Conservation (phyloP, 352 stramenopile genomes). For the Hyaloperonospora arabidopsidis region DNA sequence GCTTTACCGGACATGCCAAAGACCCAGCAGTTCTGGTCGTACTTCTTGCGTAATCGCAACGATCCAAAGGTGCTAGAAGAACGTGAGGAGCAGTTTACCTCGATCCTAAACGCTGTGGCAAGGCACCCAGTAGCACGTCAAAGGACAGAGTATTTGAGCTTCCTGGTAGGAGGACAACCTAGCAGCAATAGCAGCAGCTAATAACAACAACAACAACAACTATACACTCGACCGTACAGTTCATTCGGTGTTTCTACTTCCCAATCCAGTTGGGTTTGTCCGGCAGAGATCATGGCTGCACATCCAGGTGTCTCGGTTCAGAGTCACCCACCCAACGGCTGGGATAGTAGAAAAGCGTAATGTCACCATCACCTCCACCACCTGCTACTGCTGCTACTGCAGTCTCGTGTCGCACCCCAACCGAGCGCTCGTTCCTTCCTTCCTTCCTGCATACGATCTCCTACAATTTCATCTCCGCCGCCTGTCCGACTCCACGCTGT, state of each 20-base stretch:
- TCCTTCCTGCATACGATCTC: conserved; percentile 11
- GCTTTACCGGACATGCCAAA: conserved; percentile 47
- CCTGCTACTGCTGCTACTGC: too few relatives aligned
- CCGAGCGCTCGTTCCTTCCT: neutral
- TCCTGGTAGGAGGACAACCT: conserved; percentile 22
- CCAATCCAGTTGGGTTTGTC: too few relatives aligned
- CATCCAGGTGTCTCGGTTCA: conserved; percentile 2
- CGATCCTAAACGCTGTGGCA: conserved; percentile 58
- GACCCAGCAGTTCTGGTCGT: conserved; percentile 24
- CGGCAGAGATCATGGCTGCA: conserved; percentile 27
- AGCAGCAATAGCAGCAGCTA: neutral
- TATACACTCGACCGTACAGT: too few relatives aligned
- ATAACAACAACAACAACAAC: too few relatives aligned
- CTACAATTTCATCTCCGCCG: conserved; percentile 8
- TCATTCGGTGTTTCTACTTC: too few relatives aligned
- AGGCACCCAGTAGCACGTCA: conserved; percentile 39
- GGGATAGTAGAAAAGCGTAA: too few relatives aligned
- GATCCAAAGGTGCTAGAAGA: conserved; percentile 43
- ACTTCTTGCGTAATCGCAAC: conserved; percentile 30
- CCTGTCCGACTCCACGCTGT: conserved; percentile 17
- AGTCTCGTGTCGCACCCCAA: too few relatives aligned
- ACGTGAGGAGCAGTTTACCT: conserved; percentile 44
- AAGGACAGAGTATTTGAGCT: conserved; percentile 36
- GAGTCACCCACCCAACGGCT: too few relatives aligned
- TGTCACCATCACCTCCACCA: too few relatives aligned